phyloP scores from a whole-genome alignment of 495 filamentous ascomycete genomes.

The Penicillium psychrofluorescens region DNA sequence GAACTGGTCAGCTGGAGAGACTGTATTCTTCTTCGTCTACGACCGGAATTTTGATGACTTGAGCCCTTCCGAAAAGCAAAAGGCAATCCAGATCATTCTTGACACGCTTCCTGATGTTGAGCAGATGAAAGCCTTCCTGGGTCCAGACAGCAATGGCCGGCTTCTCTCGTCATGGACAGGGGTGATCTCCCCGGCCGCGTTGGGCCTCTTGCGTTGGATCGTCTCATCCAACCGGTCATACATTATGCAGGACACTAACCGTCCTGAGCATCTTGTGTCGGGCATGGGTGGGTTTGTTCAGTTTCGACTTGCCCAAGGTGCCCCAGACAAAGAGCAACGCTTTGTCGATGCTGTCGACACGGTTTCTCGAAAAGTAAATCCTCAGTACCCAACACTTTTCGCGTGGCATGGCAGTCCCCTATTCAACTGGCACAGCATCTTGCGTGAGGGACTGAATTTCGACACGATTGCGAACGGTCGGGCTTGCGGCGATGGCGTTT shows the following conservation, averaged over 20 bases:
- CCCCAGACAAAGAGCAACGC: slow-evolving; percentile 82
- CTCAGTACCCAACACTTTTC: slow-evolving; percentile 61
- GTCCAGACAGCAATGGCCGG: slow-evolving; percentile 18
- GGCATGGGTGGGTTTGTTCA: slow-evolving; percentile 68
- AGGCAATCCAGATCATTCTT: slow-evolving; percentile 51
- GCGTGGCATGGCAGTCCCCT: slow-evolving; percentile 78
- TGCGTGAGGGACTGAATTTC: slow-evolving; percentile 76
- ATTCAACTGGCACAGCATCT: slow-evolving; percentile 83
- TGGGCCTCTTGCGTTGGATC: slow-evolving; percentile 77
- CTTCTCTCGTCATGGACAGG: slow-evolving; percentile 53
- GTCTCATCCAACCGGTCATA: slow-evolving; percentile 85
- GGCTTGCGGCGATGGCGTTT: slow-evolving; percentile 73
- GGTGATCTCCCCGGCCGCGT: slow-evolving; percentile 56
- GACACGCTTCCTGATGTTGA: slow-evolving; percentile 60
- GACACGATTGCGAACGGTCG: slow-evolving; percentile 55
- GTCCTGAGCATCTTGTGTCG: slow-evolving; percentile 45
- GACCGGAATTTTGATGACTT: slow-evolving; percentile 52
- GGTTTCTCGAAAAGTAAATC: slow-evolving; percentile 27
- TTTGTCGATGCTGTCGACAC: slow-evolving; percentile 60
- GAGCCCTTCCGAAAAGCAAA: slow-evolving; percentile 35
- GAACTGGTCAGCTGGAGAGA: not conserved
- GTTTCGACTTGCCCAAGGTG: slow-evolving; percentile 83
- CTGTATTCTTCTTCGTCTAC: slow-evolving; percentile 37
- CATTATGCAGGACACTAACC: slow-evolving; percentile 62
- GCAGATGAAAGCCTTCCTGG: slow-evolving; percentile 57